phyloP scores from a whole-genome alignment of 192 early-diverging fungal genomes.

The Rhizophagus sp. region DNA sequence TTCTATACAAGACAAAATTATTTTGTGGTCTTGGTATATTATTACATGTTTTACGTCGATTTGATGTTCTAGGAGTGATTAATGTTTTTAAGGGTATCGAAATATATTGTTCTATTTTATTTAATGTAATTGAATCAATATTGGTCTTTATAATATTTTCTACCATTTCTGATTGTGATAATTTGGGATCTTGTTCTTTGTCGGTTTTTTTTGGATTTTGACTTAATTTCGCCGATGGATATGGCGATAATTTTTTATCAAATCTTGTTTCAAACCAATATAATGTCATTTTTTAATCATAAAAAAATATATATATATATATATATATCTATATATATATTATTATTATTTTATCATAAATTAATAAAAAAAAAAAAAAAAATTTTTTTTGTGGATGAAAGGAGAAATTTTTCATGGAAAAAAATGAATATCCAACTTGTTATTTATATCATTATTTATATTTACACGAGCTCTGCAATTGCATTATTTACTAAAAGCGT shows the following conservation, averaged over 20 bases:
- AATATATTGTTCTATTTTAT: neutral
- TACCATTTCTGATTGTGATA: neutral
- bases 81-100: neutral
- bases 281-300: neutral
- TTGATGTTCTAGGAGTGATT: neutral
- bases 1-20: neutral
- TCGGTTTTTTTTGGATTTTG: neutral
- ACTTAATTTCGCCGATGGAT: neutral
- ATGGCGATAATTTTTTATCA: neutral
- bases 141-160: neutral
- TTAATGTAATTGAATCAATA: neutral
- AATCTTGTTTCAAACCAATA: neutral
- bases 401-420: neutral
- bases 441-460: neutral
- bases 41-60: neutral
- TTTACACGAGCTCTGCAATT: neutral
- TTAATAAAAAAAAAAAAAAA: neutral
- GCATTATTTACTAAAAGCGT: conserved; percentile 1
- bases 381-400: neutral
- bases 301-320: neutral
- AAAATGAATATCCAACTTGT: neutral
- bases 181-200: neutral
- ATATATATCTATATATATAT: too few species aligned
- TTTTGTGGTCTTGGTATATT: neutral
- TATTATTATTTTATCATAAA: neutral